phyloP scores from a whole-genome alignment of 352 stramenopile genomes.

The Phytophthora hybrid region DNA sequence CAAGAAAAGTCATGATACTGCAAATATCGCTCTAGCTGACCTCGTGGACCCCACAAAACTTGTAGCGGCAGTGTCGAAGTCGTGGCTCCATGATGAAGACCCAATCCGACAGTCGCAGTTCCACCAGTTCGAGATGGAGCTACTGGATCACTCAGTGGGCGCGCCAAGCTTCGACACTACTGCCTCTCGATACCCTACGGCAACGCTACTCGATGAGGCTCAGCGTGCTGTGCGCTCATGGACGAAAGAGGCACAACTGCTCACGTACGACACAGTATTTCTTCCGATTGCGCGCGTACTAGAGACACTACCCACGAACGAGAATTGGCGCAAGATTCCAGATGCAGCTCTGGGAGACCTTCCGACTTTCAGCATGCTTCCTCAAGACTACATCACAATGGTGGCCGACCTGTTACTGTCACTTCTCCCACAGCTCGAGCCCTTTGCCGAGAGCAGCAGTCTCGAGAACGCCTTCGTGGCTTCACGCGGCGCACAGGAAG shows the following conservation, averaged over 20 bases:
- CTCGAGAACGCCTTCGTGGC: conserved; percentile 64
- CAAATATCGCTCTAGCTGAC: conserved; percentile 32
- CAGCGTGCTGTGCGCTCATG: conserved; percentile 53
- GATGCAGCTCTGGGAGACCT: conserved; percentile 61
- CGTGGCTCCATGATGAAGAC: conserved; percentile 66
- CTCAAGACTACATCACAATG: conserved; percentile 88
- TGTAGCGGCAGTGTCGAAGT: conserved; percentile 43
- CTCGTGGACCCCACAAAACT: conserved; percentile 56
- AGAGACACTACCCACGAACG: conserved; percentile 52
- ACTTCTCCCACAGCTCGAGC: conserved; percentile 81
- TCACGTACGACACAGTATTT: conserved; percentile 84
- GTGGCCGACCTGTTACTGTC: conserved; percentile 83
- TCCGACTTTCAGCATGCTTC: conserved; percentile 78
- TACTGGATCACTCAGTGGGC: conserved; percentile 32
- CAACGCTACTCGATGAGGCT: conserved; percentile 56
- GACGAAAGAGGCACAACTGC: conserved; percentile 63
- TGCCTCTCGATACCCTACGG: conserved; percentile 29
- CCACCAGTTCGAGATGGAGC: conserved; percentile 61
- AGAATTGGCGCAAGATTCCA: conserved; percentile 63
- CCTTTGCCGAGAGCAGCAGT: conserved; percentile 80
- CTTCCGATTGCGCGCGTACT: conserved; percentile 65
- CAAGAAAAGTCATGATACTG: conserved; percentile 42
- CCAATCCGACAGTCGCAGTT: conserved; percentile 51
- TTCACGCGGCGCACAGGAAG: conserved; percentile 54
- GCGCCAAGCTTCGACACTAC: conserved; percentile 16